Conservation (phyloP, 495 filamentous ascomycete genomes). For the Haplographium delicatum region DNA sequence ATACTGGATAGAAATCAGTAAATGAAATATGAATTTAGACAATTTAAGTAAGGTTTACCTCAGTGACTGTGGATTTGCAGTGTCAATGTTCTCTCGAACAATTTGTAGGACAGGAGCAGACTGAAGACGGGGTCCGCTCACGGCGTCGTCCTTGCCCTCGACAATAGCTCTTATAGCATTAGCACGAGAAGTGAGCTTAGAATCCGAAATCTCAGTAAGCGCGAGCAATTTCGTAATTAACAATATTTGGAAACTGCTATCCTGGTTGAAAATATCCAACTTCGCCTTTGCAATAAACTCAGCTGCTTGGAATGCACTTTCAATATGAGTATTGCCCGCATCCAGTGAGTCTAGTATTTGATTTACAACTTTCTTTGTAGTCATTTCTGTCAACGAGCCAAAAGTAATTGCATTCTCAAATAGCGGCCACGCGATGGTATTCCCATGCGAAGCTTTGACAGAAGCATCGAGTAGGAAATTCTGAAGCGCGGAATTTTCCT, state of each 20-base stretch:
- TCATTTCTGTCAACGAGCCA: slow-evolving; percentile 25
- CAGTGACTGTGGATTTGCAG: no score
- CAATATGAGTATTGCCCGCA: slow-evolving; percentile 1
- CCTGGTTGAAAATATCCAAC: slow-evolving; percentile 31
- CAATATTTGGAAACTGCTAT: slow-evolving; percentile 32
- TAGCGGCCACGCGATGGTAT: slow-evolving; percentile 28
- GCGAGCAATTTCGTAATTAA: slow-evolving; percentile 40
- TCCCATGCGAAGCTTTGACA: slow-evolving; percentile 3
- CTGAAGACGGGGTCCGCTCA: no score
- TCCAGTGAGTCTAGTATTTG: slow-evolving; percentile 27
- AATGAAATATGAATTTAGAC: not conserved
- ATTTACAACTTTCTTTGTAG: slow-evolving; percentile 23
- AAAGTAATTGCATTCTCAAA: slow-evolving; percentile 37
- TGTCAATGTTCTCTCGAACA: no score
- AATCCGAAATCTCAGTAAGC: slow-evolving; percentile 39
- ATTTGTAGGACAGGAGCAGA: no score
- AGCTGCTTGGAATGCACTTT: slow-evolving; percentile 31
- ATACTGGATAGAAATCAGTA: slow-evolving; percentile 25
- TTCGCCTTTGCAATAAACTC: slow-evolving; percentile 33
- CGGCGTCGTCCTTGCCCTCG: no score
- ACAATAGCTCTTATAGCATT: no score
- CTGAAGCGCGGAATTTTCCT: slow-evolving; percentile 32
- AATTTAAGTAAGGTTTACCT: no score
- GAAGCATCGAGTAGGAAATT: slow-evolving; percentile 28
- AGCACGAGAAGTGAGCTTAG: no score